These are phyloP conservation scores for Fusarium sororula DNA, from an alignment of 2,329 filamentous ascomycete species.

Conservation along the genomic window DNA sequence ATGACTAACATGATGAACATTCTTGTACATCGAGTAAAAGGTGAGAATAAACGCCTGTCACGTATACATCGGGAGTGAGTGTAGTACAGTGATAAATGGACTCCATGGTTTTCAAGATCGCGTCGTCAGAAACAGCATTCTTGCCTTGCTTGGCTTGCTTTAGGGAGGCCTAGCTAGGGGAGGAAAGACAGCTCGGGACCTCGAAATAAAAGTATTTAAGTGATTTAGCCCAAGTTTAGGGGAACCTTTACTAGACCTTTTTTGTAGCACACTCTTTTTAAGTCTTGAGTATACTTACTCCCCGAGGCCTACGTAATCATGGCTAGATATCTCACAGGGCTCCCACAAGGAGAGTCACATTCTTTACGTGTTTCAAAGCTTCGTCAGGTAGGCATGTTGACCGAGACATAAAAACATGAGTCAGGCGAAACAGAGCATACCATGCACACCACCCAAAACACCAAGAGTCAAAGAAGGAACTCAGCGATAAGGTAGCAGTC, in stretches of 20 bases:
- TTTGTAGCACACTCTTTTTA: not conserved
- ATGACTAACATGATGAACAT: not conserved
- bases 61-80: not conserved
- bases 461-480: not conserved
- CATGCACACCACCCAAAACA: no score
- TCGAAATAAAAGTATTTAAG: not conserved
- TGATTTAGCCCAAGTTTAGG: not conserved
- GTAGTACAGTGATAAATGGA: not conserved
- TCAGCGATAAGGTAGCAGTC: no score
- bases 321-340: not conserved
- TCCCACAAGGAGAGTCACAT: not conserved
- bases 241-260: not conserved
- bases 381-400: rapidly evolving
- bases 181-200: not conserved
- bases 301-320: not conserved
- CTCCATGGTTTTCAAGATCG: rapidly evolving
- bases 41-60: not conserved
- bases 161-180: not conserved
- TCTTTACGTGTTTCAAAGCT: not conserved
- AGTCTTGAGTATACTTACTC: not conserved
- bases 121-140: not conserved
- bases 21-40: not conserved
- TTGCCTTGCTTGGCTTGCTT: not conserved
- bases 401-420: not conserved
- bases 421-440: not conserved